Evolutionary conservation across 108 stramenopile species (phyloP), one percentile per base, ranked within the genome.

Genomic region (Nitzschia inconspicua): DNA sequence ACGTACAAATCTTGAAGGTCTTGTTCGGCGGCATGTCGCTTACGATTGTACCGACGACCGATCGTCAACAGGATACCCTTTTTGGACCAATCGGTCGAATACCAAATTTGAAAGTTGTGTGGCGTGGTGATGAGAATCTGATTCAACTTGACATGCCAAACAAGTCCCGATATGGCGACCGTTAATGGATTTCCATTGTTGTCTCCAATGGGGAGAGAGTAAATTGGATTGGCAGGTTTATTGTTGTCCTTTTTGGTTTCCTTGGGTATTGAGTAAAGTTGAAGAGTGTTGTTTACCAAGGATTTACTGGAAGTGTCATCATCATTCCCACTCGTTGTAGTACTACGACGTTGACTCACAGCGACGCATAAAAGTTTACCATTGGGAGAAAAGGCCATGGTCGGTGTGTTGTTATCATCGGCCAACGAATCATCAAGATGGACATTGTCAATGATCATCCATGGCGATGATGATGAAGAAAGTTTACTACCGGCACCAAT

Each of bases 121-220:
- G 43, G 81, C 71, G 36, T 66, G 53, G 37, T 85, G 77, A 89
- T 68, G 42, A 89, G 73, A 60, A 95, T 79, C 51, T 95, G 94
- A 66, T 92, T 93, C 47, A 89, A 50, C 40, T 82, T 84, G 6
- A 54, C 51, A 60, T 91, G 91, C 94, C 94, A 95, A 23, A 60
- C 40, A 3, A 91, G 79, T 30, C 67, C 61, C 10, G 88, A 66
- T 24, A 90, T 41, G 3, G 75, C 60, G n/a, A n/a, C n/a, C n/a
- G n/a, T n/a, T n/a, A n/a, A n/a, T n/a, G n/a, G n/a, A 40, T 79
- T 61, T n/a, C 36, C 55, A 19, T 19, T 37, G 24, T 50, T 30
- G 19, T 72, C 55, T 14, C 11, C 13, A 4, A 60, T 16, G 30
- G 50, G 58, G 11, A 40, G 13, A 16, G 59, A 59, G 31, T 0